Conservation (phyloP, 2,329 filamentous ascomycete species). For the Phyllosticta citribraziliensis region DNA sequence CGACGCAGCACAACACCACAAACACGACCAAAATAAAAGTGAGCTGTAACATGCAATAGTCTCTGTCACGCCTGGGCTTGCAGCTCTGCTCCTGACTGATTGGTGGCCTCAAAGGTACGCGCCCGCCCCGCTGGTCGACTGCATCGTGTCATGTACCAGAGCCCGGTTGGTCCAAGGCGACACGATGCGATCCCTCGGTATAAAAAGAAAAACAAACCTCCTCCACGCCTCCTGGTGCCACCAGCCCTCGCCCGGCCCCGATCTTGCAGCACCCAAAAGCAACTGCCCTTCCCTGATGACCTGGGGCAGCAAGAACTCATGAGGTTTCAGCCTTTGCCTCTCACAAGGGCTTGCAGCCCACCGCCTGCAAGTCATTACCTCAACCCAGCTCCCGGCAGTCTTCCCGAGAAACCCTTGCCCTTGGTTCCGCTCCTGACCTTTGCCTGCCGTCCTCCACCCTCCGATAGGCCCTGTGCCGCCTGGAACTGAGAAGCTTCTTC, state of each 20-base stretch:
- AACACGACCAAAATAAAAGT: slow-evolving; percentile 1
- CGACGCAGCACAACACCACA: background rate
- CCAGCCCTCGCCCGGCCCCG: background rate
- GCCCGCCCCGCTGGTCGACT: slow-evolving; percentile 5
- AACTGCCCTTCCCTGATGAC: background rate
- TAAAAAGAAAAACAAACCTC: background rate
- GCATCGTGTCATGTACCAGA: slow-evolving; percentile 8
- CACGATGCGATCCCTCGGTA: slow-evolving; percentile 5
- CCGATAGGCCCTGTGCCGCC: slow-evolving; percentile 13
- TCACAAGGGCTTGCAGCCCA: slow-evolving; percentile 17
- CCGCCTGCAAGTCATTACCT: slow-evolving; percentile 32
- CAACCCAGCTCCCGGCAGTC: slow-evolving; percentile 24
- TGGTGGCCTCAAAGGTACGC: slow-evolving; percentile 2
- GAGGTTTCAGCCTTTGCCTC: slow-evolving; percentile 12
- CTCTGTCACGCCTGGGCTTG: slow-evolving; percentile 5
- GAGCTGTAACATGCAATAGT: slow-evolving; percentile 7
- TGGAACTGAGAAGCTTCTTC: slow-evolving; percentile 32
- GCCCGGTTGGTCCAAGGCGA: slow-evolving; percentile 1
- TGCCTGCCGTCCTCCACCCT: slow-evolving; percentile 18
- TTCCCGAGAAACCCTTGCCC: slow-evolving; percentile 29
- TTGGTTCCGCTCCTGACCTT: slow-evolving; percentile 23
- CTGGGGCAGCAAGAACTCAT: background rate
- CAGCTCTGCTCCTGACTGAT: slow-evolving; percentile 1
- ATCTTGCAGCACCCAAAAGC: slow-evolving; percentile 8
- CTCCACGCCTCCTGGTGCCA: slow-evolving; percentile 7